A percentile compares a stretch with the other conserved stretches of the same genome.
Evolutionary conservation across 192 early-diverging fungal species (phyloP).

Genomic region (Chytriomyces sp.): DNA sequence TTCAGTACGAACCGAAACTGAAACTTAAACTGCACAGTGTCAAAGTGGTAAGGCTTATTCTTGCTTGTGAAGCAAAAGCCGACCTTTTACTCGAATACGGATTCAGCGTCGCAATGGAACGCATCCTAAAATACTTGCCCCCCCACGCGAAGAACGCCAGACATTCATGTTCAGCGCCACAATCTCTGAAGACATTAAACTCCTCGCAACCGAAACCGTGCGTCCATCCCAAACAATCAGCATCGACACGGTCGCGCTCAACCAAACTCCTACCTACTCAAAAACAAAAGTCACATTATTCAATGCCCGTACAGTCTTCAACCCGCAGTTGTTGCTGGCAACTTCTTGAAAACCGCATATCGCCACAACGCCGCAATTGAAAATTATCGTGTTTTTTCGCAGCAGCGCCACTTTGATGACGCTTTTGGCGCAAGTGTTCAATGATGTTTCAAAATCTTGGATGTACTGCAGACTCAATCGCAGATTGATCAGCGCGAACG

Average conservation of each 20-base stretch:
- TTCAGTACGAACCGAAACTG: slow-evolving; percentile 54
- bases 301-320: slow-evolving; percentile 68
- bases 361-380: background rate
- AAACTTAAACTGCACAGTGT: slow-evolving; percentile 1
- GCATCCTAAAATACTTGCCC: slow-evolving; percentile 62
- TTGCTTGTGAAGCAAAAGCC: slow-evolving; percentile 90
- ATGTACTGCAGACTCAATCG: slow-evolving; percentile 76
- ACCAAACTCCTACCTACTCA: slow-evolving; percentile 49
- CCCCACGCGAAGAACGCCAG: slow-evolving; percentile 67
- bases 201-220: slow-evolving; percentile 89
- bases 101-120: slow-evolving; percentile 2
- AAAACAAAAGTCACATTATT: slow-evolving; percentile 74
- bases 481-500: slow-evolving; percentile 76
- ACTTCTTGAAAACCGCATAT: slow-evolving; percentile 81
- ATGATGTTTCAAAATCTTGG: slow-evolving; percentile 13
- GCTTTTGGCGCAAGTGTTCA: slow-evolving; percentile 68
- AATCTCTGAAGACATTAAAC: slow-evolving; percentile 76
- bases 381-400: slow-evolving; percentile 93
- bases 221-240: slow-evolving; percentile 80
- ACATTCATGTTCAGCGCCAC: slow-evolving; percentile 96
- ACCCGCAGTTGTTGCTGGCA: slow-evolving; percentile 63
- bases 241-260: slow-evolving; percentile 75
- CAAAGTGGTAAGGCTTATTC: slow-evolving; percentile 9
- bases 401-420: slow-evolving; percentile 73
- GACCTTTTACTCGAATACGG: slow-evolving; percentile 83